phyloP scores from a whole-genome alignment of 805 yeast species.

The Metschnikowia vanudenii region DNA sequence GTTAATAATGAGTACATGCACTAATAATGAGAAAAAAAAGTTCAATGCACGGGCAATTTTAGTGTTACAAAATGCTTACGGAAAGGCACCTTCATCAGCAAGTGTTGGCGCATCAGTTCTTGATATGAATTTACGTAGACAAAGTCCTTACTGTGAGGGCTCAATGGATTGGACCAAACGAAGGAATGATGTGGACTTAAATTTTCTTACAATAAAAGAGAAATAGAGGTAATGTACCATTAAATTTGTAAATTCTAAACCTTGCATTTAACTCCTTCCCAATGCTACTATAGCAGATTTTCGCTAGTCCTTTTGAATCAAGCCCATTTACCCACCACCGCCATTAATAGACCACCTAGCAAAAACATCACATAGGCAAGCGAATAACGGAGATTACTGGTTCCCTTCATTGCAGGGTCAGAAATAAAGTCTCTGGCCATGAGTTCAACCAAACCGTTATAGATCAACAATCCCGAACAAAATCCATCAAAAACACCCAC shows the following conservation, averaged over 20 bases:
- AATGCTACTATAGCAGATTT: background rate
- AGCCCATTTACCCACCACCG: slow-evolving; percentile 74
- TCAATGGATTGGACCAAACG: too few species aligned
- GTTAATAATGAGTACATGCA: too few species aligned
- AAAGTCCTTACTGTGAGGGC: too few species aligned
- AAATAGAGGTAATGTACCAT: too few species aligned
- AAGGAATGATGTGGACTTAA: too few species aligned
- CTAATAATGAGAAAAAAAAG: too few species aligned
- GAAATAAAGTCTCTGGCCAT: slow-evolving; percentile 71
- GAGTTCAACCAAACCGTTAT: slow-evolving; percentile 74
- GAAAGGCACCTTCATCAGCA: too few species aligned
- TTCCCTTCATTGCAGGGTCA: slow-evolving; percentile 64
- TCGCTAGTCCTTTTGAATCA: slow-evolving; percentile 20
- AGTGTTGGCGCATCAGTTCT: too few species aligned
- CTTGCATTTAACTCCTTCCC: background rate
- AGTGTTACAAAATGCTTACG: too few species aligned
- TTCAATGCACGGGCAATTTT: too few species aligned
- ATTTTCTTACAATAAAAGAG: too few species aligned
- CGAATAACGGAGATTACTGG: slow-evolving; percentile 50
- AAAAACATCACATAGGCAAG: slow-evolving; percentile 54
- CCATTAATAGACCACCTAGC: slow-evolving; percentile 76
- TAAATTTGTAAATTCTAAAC: background rate
- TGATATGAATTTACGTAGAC: too few species aligned
- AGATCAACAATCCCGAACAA: slow-evolving; percentile 74
- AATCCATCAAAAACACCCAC: slow-evolving; percentile 74